Conservation (phyloP, 805 yeast genomes). For the Kuraishia piskuri region DNA sequence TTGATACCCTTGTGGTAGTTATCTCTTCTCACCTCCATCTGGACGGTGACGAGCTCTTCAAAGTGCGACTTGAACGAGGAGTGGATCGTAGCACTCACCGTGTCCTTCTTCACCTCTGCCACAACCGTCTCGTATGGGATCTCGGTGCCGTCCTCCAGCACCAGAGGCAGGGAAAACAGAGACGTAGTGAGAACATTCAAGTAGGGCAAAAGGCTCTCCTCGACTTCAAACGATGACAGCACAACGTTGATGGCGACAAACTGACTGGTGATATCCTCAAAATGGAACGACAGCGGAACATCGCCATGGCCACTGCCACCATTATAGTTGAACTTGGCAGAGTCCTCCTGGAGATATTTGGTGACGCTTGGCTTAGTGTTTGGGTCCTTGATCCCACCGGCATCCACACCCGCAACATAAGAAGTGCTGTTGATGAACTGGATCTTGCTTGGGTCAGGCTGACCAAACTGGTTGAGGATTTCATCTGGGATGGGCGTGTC, state of each 20-base stretch:
- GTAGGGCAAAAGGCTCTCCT: slow-evolving; percentile 48
- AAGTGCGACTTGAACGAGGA: slow-evolving; percentile 52
- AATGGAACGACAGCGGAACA: slow-evolving; percentile 64
- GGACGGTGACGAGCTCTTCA: slow-evolving; percentile 58
- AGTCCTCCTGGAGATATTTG: slow-evolving; percentile 11
- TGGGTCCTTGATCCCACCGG: neutral
- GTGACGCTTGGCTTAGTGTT: slow-evolving; percentile 3
- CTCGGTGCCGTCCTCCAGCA: slow-evolving; percentile 46
- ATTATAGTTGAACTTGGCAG: slow-evolving; percentile 7
- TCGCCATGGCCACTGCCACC: slow-evolving; percentile 23
- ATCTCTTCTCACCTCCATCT: slow-evolving; percentile 47
- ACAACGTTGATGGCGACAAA: slow-evolving; percentile 64
- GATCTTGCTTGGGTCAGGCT: slow-evolving; percentile 70
- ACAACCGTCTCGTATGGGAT: slow-evolving; percentile 74
- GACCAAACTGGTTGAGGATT: slow-evolving; percentile 50
- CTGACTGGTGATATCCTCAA: slow-evolving; percentile 73
- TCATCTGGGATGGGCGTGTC: slow-evolving; percentile 71
- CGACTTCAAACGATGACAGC: slow-evolving; percentile 46
- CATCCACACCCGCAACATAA: slow-evolving; percentile 40
- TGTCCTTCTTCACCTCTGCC: slow-evolving; percentile 60
- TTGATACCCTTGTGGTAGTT: slow-evolving; percentile 63
- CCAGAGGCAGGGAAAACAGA: slow-evolving; percentile 66
- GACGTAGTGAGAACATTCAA: slow-evolving; percentile 55
- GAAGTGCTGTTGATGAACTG: slow-evolving; percentile 62
- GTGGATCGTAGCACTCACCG: slow-evolving; percentile 49